Base-by-base conservation (phyloP, 169 alveolate species). In the Plasmodium gallinaceum region DNA sequence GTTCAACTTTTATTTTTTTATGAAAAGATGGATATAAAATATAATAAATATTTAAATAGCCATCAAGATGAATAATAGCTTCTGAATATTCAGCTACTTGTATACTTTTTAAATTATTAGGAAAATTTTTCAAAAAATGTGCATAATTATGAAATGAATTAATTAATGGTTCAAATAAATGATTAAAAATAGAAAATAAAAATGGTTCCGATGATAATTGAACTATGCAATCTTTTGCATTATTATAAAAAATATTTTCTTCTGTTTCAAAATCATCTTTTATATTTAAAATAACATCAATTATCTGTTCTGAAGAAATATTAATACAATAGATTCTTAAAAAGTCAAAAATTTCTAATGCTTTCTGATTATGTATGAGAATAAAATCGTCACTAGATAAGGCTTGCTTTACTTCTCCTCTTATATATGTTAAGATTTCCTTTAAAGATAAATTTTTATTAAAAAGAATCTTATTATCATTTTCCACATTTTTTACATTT, bases 151-250 rank as follows among this genome's bases (percentile, higher is more conserved):
- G 90, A 68, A 80, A 71, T 16, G 85, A 60, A 16, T 80, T 65
- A 52, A 80, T 80, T 80, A 80, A 68, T 14, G 90, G 83, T 32
- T 80, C 90, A 57, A 80, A 80, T 14, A 80, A 54, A 48, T 80
- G 72, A 68, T 72, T 66, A 54, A 80, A 80, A 14, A 80, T 80
- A 9, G 71, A 66, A 16, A 68, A 80, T 32, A 52, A 57, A 54
- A 80, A 80, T 32, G 90, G 90, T 18, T 80, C 90, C 1, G 80
- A 54, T 24, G 90, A 45, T 51, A 80, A 26, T 37, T 80, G 74
- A 8, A 80, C 52, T 0, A 80, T 68, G n/a, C 80, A 80, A 16
- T 68, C 83, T 68, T 72, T 80, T 39, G 85, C 85, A 68, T 43
- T 68, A n/a, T 45, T 37, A 72, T 80, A 80, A 71, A 80, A 80